Base-by-base conservation (phyloP, 495 filamentous ascomycete species). In the Thermothielavioides terrestris region DNA sequence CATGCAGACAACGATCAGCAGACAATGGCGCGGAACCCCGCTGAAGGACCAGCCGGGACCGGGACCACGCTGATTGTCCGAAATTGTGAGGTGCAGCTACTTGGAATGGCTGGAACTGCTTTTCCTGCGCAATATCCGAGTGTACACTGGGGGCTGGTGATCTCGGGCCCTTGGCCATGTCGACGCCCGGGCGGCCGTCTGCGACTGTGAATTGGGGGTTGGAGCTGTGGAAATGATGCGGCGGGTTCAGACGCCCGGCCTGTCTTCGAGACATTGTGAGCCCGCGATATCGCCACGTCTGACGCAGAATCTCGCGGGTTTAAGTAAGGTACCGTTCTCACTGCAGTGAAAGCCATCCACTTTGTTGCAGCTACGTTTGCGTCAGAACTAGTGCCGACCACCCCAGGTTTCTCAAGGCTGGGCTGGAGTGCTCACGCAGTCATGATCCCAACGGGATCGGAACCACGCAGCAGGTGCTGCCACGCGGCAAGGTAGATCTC, bases 241-340 rank as follows among this genome's bases (percentile, higher is more conserved):
- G 10, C 31, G 31, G 4, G 31, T 34, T 11, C 31, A 14, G 31
- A 34, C 31, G 31, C 31, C 31, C 4, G 31, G 31, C 4, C 10
- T 4, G 31, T 34, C 4, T 4, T 14, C 10, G 31, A 34, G 77
- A 80, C 80, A 86, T 85, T 28, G 84, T 65, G 35, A 82, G 57
- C 0, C 84, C 85, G 36, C 85, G 73, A 72, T 75, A 90, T 1
- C 72, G 77, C 84, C 83, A 87, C 65, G 88, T 84, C 23, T 75
- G 76, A 41, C 85, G 74, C 42, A 90, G 61, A 17, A 88, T 77
- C 26, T 77, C 74, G 25, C 77, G n/a, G n/a, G n/a, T n/a, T n/a
- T 74, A 20, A 91, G 61, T 11, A 87, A 64, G 37, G 72, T 69
- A 34, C 76, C 71, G 49, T 84, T 83, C 68, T 85, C 82, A 60